These are phyloP conservation scores for Nothophaeocryptopus gaeumannii DNA, from an alignment of 2,329 filamentous ascomycete species.

Conservation along the genomic window DNA sequence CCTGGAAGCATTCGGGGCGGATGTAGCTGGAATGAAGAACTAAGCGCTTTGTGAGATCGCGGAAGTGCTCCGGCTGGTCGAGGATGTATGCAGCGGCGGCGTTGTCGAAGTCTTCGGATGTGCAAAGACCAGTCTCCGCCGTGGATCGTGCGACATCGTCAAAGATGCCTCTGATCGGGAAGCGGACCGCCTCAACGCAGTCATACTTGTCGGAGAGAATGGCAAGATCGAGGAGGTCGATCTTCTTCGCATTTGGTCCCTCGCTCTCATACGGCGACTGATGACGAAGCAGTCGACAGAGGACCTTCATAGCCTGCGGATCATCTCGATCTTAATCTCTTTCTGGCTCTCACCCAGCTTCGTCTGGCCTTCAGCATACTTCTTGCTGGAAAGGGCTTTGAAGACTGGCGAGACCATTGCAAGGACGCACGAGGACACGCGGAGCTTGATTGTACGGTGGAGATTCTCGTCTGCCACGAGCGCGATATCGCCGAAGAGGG, in stretches of 20 bases:
- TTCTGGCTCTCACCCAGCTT: neutral
- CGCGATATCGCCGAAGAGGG: slow-evolving; percentile 18
- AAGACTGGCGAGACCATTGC: slow-evolving; percentile 14
- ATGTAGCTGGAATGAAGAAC: neutral
- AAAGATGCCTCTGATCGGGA: neutral
- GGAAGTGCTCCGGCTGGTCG: slow-evolving; percentile 10
- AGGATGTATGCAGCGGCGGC: slow-evolving; percentile 9
- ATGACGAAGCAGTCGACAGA: slow-evolving; percentile 13
- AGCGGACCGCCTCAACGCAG: slow-evolving; percentile 3
- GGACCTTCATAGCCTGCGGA: neutral
- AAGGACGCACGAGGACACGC: slow-evolving; percentile 18
- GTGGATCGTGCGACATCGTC: no score
- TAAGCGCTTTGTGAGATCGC: slow-evolving; percentile 3
- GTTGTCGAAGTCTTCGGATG: neutral
- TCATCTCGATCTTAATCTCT: slow-evolving; percentile 12
- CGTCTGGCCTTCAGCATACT: slow-evolving; percentile 13
- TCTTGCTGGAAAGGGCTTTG: slow-evolving; percentile 15
- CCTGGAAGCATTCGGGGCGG: neutral
- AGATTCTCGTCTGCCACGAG: slow-evolving; percentile 14
- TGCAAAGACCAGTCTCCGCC: no score
- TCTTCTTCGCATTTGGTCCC: neutral
- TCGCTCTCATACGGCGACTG: neutral
- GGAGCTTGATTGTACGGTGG: slow-evolving; percentile 9
- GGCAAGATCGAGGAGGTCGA: slow-evolving; percentile 5
- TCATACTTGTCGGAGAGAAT: slow-evolving; percentile 19